phyloP scores from a whole-genome alignment of 2,329 filamentous ascomycete species.

The Ceratocystis cacaofunesta region DNA sequence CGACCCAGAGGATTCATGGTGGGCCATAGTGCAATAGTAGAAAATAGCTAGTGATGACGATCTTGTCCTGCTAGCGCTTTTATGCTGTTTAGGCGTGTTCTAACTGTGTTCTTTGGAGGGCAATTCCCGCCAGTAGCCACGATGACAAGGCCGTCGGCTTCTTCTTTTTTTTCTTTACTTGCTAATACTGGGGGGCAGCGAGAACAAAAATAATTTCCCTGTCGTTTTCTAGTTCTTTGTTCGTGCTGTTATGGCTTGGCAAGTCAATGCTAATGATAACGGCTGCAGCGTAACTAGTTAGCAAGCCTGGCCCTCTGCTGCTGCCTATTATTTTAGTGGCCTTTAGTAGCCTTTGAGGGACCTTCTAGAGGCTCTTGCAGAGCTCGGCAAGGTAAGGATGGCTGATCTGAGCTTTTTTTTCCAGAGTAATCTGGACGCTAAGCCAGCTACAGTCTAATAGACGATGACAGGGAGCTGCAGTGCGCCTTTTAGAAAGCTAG shows the following conservation, averaged over 20 bases:
- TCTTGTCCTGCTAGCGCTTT: background rate
- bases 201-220: too few relatives aligned
- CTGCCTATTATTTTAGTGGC: background rate
- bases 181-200: background rate
- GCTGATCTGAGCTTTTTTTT: background rate
- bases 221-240: too few relatives aligned
- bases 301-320: background rate
- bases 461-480: background rate
- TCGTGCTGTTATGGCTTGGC: background rate
- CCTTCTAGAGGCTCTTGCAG: background rate
- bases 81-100: background rate
- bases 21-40: background rate
- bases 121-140: too few relatives aligned
- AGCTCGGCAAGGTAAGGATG: background rate
- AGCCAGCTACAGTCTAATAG: background rate
- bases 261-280: background rate
- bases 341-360: background rate
- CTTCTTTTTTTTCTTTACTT: background rate
- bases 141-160: background rate
- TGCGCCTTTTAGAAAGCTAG: background rate
- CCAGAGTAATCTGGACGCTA: background rate
- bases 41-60: background rate
- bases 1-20: slow-evolving; percentile 11
- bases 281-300: background rate
- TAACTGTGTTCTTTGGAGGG: background rate